Conservation (phyloP, 164 flowering plant species). For the Saururus chinensis region DNA sequence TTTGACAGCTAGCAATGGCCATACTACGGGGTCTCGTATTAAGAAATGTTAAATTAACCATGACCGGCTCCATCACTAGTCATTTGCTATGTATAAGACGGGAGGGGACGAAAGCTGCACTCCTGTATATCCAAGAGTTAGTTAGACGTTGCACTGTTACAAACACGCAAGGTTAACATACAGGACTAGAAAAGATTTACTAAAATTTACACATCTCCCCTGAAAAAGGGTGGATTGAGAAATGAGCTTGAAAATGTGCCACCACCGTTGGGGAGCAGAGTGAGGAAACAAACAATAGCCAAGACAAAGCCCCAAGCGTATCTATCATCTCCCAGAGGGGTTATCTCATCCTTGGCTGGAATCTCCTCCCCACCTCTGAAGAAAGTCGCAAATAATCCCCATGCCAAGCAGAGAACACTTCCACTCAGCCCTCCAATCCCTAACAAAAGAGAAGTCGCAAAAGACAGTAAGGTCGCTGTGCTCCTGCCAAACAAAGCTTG, state of each 20-base stretch:
- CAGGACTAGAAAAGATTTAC: background rate
- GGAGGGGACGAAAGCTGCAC: too few relatives aligned
- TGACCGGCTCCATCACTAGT: too few relatives aligned
- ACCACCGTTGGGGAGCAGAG: slow-evolving; percentile 86
- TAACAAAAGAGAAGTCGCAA: slow-evolving; percentile 67
- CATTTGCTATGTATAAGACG: too few relatives aligned
- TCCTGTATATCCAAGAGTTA: too few relatives aligned
- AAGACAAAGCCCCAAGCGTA: slow-evolving; percentile 77
- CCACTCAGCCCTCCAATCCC: slow-evolving; percentile 90
- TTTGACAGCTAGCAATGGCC: too few relatives aligned
- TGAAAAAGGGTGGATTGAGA: slow-evolving; percentile 57
- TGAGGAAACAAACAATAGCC: slow-evolving; percentile 74
- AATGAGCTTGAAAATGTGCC: slow-evolving; percentile 88
- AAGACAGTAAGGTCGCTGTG: slow-evolving; percentile 54
- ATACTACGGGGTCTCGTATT: too few relatives aligned
- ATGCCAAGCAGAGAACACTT: slow-evolving; percentile 84
- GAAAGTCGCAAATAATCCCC: slow-evolving; percentile 94
- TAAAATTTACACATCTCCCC: slow-evolving; percentile 46
- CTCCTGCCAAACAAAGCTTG: slow-evolving; percentile 89
- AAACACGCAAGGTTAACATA: too few relatives aligned
- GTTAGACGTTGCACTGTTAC: too few relatives aligned
- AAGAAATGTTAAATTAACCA: too few relatives aligned
- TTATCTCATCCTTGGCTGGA: slow-evolving; percentile 86
- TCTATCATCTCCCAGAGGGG: slow-evolving; percentile 74
- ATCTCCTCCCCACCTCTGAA: slow-evolving; percentile 92